Evolutionary conservation across 1,284 basidiomycete genomes (phyloP).

Genomic region (Naganishia cerealis): DNA sequence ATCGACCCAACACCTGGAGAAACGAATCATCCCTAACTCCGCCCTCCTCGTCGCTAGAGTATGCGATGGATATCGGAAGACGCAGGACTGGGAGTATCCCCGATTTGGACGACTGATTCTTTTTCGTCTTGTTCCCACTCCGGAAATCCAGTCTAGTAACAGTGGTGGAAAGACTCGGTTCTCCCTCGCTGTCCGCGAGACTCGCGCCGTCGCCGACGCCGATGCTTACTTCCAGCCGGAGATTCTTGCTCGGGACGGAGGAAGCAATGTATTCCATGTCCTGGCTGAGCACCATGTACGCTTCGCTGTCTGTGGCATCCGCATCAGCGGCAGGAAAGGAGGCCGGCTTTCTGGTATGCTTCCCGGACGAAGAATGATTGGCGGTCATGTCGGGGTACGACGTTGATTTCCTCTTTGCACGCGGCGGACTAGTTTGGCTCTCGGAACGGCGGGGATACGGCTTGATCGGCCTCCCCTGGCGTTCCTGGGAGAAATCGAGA

Average conservation of each 20-base stretch:
- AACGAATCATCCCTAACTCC: slow-evolving; percentile 19
- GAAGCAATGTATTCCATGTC: not conserved
- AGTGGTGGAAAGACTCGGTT: not conserved
- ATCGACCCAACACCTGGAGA: too few species aligned
- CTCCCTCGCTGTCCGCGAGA: not conserved
- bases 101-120: too few species aligned
- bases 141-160: not conserved
- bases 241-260: slow-evolving; percentile 1
- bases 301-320: not conserved
- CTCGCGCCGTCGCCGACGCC: slow-evolving; percentile 4
- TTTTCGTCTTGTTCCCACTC: too few species aligned
- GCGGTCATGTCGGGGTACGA: not conserved
- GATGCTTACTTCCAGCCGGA: slow-evolving; percentile 3
- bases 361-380: not conserved
- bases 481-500: not conserved
- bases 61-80: not conserved
- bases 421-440: not conserved
- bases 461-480: not conserved
- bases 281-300: slow-evolving; percentile 7
- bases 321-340: not conserved
- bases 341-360: not conserved
- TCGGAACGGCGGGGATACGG: not conserved
- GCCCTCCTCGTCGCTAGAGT: slow-evolving; percentile 8
- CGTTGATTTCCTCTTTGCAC: not conserved
- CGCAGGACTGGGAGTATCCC: too few species aligned